phyloP scores from a whole-genome alignment of 208 protist genomes.

The Acanthamoeba castellanii region DNA sequence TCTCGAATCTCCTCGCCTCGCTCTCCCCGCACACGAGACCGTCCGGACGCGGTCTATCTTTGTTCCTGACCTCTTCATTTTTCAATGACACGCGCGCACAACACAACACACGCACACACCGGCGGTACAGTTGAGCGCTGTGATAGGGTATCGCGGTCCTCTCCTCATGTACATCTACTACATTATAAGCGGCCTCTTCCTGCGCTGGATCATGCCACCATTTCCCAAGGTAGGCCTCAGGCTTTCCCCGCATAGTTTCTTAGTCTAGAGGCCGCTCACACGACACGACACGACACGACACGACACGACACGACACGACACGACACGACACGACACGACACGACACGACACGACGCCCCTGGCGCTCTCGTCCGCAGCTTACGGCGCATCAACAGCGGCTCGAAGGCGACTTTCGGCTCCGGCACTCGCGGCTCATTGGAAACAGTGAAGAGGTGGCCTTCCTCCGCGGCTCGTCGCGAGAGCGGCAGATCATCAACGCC shows the following conservation, averaged over 20 bases:
- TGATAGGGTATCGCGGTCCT: slow-evolving; percentile 30
- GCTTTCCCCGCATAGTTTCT: background rate
- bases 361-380: background rate
- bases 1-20: slow-evolving; percentile 77
- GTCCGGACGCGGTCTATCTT: no score
- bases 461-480: slow-evolving; percentile 1
- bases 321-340: no score
- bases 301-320: no score
- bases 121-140: background rate
- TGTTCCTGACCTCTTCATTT: no score
- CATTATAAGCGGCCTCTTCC: slow-evolving; percentile 12
- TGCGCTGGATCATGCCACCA: slow-evolving; percentile 23
- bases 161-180: slow-evolving; percentile 48
- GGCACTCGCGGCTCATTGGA: slow-evolving; percentile 25
- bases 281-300: no score
- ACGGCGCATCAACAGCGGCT: slow-evolving; percentile 27
- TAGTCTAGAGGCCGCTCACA: background rate
- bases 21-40: slow-evolving; percentile 58
- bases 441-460: slow-evolving; percentile 42
- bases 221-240: background rate
- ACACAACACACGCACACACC: background rate
- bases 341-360: no score
- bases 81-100: background rate
- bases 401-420: slow-evolving; percentile 34
- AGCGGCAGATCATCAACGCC: slow-evolving; percentile 18